Base-by-base conservation (phyloP, 2,329 filamentous ascomycete genomes). In the Aspergillus costaricaensis region DNA sequence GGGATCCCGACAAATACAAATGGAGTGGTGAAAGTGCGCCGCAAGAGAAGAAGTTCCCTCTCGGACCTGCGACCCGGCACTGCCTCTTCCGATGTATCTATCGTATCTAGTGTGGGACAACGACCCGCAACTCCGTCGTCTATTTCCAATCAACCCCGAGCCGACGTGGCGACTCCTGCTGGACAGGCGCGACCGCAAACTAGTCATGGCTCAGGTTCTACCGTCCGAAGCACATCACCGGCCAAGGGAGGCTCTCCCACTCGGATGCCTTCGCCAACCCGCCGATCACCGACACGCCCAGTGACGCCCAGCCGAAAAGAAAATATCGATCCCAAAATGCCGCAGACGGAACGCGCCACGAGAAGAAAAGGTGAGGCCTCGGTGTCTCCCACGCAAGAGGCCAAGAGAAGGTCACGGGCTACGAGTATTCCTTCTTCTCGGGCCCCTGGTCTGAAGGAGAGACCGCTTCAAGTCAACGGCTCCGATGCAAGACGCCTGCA, bases 11-110 rank as follows among this genome's bases (percentile, higher is more conserved):
- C 68, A 65, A 70, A 76, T 79, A 64, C 68, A 65, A 70, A 76
- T 79, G 65, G 73, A 74, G 25, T 67, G 48, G 59, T 80, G 73
- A 64, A 75, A 75, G n/a, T 77, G 81, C 48, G 85, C 72, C 93
- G 88, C 79, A 97, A 96, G 80, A 85, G 94, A 58, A 88, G 94
- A 72, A 97, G 93, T 77, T 97, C 93, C 25, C 79, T 98, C 44
- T 96, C 93, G 4, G 94, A 98, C 74, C 82, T 98, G 51, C 90
- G 87, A 67, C 83, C 81, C 58, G 80, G 91, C 17, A 88, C 94
- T 77, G 84, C 75, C 30, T 74, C 83, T 43, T 82, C 86, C 58
- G 82, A 88, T 8, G 83, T 80, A 77, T 69, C 74, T 12, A 64
- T 68, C 39, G 58, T 74, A 15, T 76, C 75, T 10, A 68, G 67